Evolutionary conservation across 495 filamentous ascomycete genomes (phyloP).

Genomic region (Daldinia vernicosa): DNA sequence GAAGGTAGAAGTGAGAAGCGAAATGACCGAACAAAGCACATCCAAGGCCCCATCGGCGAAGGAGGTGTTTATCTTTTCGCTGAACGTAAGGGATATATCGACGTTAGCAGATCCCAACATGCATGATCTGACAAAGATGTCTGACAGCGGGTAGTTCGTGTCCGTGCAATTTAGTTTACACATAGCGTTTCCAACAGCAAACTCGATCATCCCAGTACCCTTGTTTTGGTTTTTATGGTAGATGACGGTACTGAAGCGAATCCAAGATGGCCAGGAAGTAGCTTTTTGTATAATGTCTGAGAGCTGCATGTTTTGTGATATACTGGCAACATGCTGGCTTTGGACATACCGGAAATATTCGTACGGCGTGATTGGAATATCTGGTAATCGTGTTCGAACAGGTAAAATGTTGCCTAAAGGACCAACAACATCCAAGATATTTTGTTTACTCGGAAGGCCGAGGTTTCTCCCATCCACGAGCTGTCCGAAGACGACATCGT

Average conservation of each 20-base stretch:
- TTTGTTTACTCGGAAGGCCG: constrained; percentile 46
- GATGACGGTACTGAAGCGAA: constrained; percentile 56
- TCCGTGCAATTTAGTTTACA: constrained; percentile 53
- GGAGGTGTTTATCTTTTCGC: constrained; percentile 48
- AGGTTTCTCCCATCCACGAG: constrained; percentile 50
- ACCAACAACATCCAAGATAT: constrained; percentile 54
- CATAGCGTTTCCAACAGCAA: constrained; percentile 51
- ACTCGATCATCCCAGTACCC: constrained; percentile 39
- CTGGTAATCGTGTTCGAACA: constrained; percentile 54
- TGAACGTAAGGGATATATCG: constrained; percentile 55
- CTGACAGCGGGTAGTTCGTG: constrained; percentile 51
- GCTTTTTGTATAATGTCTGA: constrained; percentile 56
- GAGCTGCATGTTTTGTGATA: constrained; percentile 55
- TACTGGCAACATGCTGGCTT: constrained; percentile 51
- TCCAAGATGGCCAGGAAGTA: constrained; percentile 60
- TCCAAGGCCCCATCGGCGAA: constrained; percentile 55
- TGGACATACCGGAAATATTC: constrained; percentile 54
- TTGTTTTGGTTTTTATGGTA: constrained; percentile 51
- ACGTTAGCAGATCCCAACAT: constrained; percentile 44
- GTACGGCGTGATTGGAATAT: constrained; percentile 52
- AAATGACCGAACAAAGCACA: constrained; percentile 54
- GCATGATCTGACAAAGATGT: constrained; percentile 53
- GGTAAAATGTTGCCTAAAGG: constrained; percentile 56
- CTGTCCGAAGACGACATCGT: constrained; percentile 61
- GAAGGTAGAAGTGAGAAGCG: constrained; percentile 51